Evolutionary conservation across 352 stramenopile species (phyloP).

Genomic region (Globisporangium cederbergense): DNA sequence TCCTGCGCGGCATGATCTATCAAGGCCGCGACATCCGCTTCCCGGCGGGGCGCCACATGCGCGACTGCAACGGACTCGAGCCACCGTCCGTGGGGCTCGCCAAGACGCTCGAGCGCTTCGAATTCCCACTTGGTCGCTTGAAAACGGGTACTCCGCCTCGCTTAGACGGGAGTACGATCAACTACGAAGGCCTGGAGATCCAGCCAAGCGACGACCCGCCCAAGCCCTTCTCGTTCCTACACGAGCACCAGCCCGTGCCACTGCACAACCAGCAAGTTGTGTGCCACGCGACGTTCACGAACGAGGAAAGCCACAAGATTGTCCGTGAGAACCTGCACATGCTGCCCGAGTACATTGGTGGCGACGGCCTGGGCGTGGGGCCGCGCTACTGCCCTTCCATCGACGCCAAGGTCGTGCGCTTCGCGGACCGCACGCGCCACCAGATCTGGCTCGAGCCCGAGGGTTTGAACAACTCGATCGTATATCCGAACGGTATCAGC

Average conservation of each 20-base stretch:
- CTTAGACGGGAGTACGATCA: slow-evolving; percentile 94
- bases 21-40: slow-evolving; percentile 90
- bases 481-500: slow-evolving; percentile 98
- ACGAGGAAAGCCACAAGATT: slow-evolving; percentile 94
- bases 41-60: slow-evolving; percentile 92
- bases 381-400: slow-evolving; percentile 97
- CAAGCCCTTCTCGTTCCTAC: slow-evolving; percentile 94
- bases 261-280: slow-evolving; percentile 80
- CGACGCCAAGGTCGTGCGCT: slow-evolving; percentile 93
- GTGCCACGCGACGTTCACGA: slow-evolving; percentile 96
- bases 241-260: slow-evolving; percentile 76
- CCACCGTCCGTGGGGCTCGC: slow-evolving; percentile 94
- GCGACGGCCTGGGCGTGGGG: slow-evolving; percentile 65
- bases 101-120: slow-evolving; percentile 89
- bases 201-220: slow-evolving; percentile 93
- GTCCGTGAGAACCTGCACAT: slow-evolving; percentile 93
- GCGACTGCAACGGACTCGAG: slow-evolving; percentile 84
- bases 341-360: slow-evolving; percentile 91
- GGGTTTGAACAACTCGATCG: slow-evolving; percentile 93
- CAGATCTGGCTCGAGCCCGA: slow-evolving; percentile 98
- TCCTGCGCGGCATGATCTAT: slow-evolving; percentile 96
- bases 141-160: slow-evolving; percentile 97
- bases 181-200: slow-evolving; percentile 89
- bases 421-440: slow-evolving; percentile 69
- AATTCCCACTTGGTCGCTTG: slow-evolving; percentile 93